These are phyloP conservation scores for Citrus hindsii DNA, from an alignment of 345 rosid species.

Conservation along the genomic window DNA sequence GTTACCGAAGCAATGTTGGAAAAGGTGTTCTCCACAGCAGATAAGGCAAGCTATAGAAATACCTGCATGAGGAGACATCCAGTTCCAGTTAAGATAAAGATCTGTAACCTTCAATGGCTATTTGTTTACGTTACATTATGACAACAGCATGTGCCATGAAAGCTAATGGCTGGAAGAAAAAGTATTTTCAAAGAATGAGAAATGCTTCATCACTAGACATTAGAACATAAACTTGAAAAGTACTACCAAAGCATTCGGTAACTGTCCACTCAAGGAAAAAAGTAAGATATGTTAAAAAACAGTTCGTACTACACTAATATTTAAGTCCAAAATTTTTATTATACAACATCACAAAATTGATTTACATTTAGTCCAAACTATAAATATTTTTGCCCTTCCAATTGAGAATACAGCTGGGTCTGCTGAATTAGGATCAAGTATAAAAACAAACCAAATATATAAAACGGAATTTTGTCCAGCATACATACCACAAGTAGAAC, in stretches of 20 bases:
- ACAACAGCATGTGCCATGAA: background rate
- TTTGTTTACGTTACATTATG: background rate
- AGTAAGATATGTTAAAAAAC: background rate
- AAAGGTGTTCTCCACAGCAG: constrained; percentile 74
- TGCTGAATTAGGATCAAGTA: background rate
- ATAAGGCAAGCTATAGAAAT: constrained; percentile 82
- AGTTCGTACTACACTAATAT: background rate
- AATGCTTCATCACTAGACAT: background rate
- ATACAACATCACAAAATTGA: background rate
- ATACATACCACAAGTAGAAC: constrained; percentile 85
- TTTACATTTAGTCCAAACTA: background rate
- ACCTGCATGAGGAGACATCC: constrained; percentile 43
- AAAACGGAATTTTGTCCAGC: background rate
- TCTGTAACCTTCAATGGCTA: background rate
- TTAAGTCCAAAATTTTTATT: background rate
- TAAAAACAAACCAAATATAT: background rate
- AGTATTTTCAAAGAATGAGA: background rate
- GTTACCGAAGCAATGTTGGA: constrained; percentile 69
- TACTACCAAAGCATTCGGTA: background rate
- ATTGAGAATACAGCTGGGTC: background rate
- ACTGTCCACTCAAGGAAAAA: background rate
- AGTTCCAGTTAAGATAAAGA: background rate
- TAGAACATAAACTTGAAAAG: background rate
- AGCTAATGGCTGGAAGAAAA: background rate
- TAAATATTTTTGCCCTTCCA: background rate